Evolutionary conservation across 2,329 filamentous ascomycete genomes (phyloP), one percentile per base, ranked within the genome.

Genomic region (Fusarium luffae): DNA sequence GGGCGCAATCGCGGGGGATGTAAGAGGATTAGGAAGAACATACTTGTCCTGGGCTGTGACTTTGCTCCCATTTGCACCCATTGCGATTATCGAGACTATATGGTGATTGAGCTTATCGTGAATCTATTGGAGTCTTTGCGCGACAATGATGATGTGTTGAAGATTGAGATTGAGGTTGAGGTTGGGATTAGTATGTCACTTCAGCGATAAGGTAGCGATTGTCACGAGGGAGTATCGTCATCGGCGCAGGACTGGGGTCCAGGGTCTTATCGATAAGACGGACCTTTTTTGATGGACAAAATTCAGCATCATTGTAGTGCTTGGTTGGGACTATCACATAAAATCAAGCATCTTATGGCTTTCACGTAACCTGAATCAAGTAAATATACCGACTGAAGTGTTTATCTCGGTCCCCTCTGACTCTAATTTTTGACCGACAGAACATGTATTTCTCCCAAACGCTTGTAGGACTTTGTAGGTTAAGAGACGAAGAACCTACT

Each of bases 41-140:
- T 78, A 97, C 94, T 93, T 94, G 83, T 98, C 95, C 83, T 98
- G 94, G 75, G 84, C 85, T 63, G 87, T 89, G 67, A 89, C 84
- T 77, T 86, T 86, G 78, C 87, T 89, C 54, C 82, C 75, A 69
- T 80, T 85, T 73, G 85, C 86, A 37, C 87, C 87, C 87, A 89
- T 89, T 40, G 54, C 74, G 69, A 71, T 27, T 10, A 63, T 56
- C 48, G 30, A 44, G 25, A 47, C 50, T 52, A 37, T 51, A 32
- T 51, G 47, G 37, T 44, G 27, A 43, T 37, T 52, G 28, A 18
- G 47, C 46, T 47, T 54, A 51, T 30, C 54, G 34, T 34, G 9
- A 16, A 37, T 27, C 37, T 57, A 30, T 43, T 7, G 12, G 18
- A 46, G 54, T 49, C 11, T 28, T 46, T 54, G 44, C 27, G 55